Base-by-base conservation (phyloP, 1,139 yeast species). In the Blastobotrys serpentis region DNA sequence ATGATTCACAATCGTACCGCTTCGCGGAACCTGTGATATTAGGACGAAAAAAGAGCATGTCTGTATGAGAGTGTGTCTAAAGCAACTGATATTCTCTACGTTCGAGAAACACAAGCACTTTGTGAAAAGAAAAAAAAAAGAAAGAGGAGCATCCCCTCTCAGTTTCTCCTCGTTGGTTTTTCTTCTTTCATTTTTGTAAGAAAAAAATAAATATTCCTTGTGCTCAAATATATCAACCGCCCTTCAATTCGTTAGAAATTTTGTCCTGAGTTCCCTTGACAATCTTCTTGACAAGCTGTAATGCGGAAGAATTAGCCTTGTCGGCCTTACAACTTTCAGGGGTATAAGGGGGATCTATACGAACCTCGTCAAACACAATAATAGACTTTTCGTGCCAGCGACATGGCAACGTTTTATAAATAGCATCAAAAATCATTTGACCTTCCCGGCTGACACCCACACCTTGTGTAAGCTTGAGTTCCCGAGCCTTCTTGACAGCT, bases 201-300 rank as follows among this genome's bases (percentile, higher is more conserved):
- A 25, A 33, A 37, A 22, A 13, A 22, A 37, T 23, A 38, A 43
- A 37, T 22, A 39, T 37, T 43, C 37, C 19, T 13, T 22, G n/a
- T n/a, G n/a, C n/a, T n/a, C n/a, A n/a, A n/a, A n/a, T n/a, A 18
- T 6, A n/a, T 34, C 59, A 82, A 43, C 88, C 88, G n/a, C 88
- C 88, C 59, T 80, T 79, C 55, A 72, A 73, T 51, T 73, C 66
- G 50, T 74, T 64, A 51, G 76, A 81, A 52, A 78, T 64, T 52
- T 73, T 76, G 42, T 72, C 68, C 81, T 85, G 79, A 29, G 78
- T 77, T 50, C 78, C 81, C 52, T 75, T 76, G 21, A 83, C 77
- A 46, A 79, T 74, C 56, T 74, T 72, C 59, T 73, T 75, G 19
- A 84, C 77, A 51, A 78, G 68, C 16, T 70, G 68, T 26, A 75